Base-by-base conservation (phyloP, 495 filamentous ascomycete species). In the Daldinia concentrica region DNA sequence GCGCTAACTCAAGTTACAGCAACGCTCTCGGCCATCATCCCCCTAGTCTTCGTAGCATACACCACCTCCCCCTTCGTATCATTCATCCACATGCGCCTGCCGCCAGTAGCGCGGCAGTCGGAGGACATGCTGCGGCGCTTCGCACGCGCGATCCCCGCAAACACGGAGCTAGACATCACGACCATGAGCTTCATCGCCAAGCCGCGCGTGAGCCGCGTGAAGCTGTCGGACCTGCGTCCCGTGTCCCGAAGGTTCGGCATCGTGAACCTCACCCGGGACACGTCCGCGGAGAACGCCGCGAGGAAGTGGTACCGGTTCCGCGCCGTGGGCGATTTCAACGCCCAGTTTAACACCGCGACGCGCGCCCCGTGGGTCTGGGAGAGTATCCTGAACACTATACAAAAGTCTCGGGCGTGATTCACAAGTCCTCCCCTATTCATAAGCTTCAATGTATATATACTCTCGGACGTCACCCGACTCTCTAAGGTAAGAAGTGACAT, bases 21-120 rank as follows among this genome's bases (percentile, higher is more conserved):
- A 22, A 76, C 87, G 27, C 72, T 85, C 51, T 87, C 83, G 63
- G 89, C 90, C 68, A 73, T 89, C 12, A 72, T 91, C 30, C 93
- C 92, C 6, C 80, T 93, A 74, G 29, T 88, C n/a, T 88, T 90
- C 75, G 85, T 93, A 14, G 81, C 84, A 3, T 90, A 88, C 74
- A 87, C 84, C 34, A 87, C 87, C 1, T 82, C 87, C 4, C 90
- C 92, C 7, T 92, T 90, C 72, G 91, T 94, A 2, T 87, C 88
- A n/a, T 88, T 88, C 64, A 80, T 93, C 59, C 90, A 92, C 77
- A 79, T 95, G 34, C 85, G 86, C 26, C 80, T 94, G 11, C 92
- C 92, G 6, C 78, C 85, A 4, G 89, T 87, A 75, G 91, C 90
- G n/a, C 88, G 92, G 12, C 79, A 81, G 36, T 93, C 91, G 0